Conservation (phyloP, 2,329 filamentous ascomycete genomes). For the Chaetomiaceae sp. region DNA sequence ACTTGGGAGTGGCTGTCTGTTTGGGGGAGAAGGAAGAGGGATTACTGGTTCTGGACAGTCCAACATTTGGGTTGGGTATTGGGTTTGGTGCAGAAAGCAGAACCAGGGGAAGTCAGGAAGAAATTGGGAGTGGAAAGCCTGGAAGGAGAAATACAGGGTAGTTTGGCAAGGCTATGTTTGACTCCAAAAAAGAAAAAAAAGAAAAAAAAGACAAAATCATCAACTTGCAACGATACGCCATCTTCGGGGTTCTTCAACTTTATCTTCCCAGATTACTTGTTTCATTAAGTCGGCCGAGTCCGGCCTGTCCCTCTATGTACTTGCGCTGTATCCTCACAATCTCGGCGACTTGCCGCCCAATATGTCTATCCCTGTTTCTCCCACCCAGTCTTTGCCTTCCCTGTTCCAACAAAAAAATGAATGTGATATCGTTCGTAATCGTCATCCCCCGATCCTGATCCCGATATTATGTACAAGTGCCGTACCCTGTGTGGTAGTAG, state of each 20-base stretch:
- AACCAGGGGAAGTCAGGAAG: too few relatives aligned
- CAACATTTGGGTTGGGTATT: too few relatives aligned
- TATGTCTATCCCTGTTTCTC: slow-evolving; percentile 6
- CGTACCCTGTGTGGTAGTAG: not conserved
- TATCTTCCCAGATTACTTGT: not conserved
- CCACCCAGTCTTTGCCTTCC: not conserved
- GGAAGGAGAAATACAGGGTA: too few relatives aligned
- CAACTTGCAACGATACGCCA: too few relatives aligned
- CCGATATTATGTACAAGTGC: slow-evolving; percentile 4
- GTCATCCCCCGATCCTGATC: not conserved
- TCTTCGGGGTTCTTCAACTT: too few relatives aligned
- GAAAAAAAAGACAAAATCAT: too few relatives aligned
- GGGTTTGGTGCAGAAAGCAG: too few relatives aligned
- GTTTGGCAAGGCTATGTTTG: too few relatives aligned
- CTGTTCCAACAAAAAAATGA: slow-evolving; percentile 6
- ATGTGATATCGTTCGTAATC: slow-evolving; percentile 7
- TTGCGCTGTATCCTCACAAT: not conserved
- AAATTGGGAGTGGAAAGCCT: too few relatives aligned
- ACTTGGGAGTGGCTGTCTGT: too few relatives aligned
- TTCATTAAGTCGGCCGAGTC: not conserved
- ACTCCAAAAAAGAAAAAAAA: not conserved
- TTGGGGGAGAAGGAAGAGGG: too few relatives aligned
- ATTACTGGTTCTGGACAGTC: too few relatives aligned
- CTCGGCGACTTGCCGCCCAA: not conserved
- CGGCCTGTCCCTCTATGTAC: slow-evolving; percentile 6